phyloP scores from a whole-genome alignment of 2,329 filamentous ascomycete species.

The Aspergillus phoenicis region DNA sequence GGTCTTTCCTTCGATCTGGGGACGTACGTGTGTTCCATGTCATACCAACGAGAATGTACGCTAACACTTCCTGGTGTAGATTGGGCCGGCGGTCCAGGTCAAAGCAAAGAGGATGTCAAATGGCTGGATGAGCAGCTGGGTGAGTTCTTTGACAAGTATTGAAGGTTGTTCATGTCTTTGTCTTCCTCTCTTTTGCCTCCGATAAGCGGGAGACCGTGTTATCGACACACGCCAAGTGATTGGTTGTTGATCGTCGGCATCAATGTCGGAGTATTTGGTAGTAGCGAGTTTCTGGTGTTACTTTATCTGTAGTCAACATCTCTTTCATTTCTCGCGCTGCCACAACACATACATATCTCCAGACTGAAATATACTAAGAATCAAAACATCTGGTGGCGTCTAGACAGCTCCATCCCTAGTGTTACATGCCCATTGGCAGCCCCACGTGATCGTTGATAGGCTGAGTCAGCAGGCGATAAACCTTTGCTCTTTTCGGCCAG shows the following conservation, averaged over 20 bases:
- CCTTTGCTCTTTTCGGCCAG: constrained; percentile 10
- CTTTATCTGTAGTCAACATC: no score
- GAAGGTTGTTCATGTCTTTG: not conserved
- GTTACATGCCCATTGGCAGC: no score
- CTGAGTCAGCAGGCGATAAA: constrained; percentile 21
- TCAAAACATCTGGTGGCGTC: no score
- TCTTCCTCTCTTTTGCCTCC: not conserved
- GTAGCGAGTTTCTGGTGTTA: no score
- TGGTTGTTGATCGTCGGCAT: no score
- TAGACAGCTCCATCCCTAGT: no score
- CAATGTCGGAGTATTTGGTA: no score
- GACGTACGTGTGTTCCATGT: constrained; percentile 52
- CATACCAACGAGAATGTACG: not conserved
- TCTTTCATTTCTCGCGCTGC: no score
- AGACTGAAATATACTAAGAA: no score
- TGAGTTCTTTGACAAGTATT: constrained; percentile 50
- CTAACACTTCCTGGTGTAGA: constrained; percentile 36
- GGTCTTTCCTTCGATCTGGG: constrained; percentile 65
- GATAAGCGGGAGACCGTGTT: not conserved
- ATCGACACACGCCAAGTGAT: not conserved
- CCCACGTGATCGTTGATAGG: not conserved
- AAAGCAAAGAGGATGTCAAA: constrained; percentile 69
- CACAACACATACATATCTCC: no score
- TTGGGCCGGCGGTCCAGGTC: constrained; percentile 69
- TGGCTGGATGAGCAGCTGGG: constrained; percentile 69